phyloP scores from a whole-genome alignment of 2,329 filamentous ascomycete genomes.

The Aphanoascus verrucosus region DNA sequence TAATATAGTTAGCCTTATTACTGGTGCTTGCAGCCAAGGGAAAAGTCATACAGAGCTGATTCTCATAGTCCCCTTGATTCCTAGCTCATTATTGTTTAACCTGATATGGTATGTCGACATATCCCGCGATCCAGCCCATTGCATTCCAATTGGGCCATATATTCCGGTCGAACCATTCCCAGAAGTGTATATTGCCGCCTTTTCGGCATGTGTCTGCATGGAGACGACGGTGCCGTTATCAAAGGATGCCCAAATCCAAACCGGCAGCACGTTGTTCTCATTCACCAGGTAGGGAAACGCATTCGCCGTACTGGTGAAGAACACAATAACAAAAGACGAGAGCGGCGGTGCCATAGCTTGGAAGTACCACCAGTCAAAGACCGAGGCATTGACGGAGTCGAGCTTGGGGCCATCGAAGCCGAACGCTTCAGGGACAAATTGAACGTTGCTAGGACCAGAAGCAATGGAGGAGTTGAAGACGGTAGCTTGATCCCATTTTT shows the following conservation, averaged over 20 bases:
- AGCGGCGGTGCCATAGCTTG: conserved; percentile 26
- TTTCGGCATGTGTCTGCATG: conserved; percentile 5
- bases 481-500: background rate
- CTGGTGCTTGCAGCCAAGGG: background rate
- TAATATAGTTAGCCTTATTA: background rate
- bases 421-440: conserved; percentile 3
- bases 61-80: conserved; percentile 14
- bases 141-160: conserved; percentile 13
- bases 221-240: conserved; percentile 17
- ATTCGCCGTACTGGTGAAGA: conserved; percentile 23
- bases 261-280: conserved; percentile 17
- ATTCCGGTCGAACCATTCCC: conserved; percentile 12
- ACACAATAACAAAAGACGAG: conserved; percentile 25
- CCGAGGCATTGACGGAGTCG: conserved; percentile 21
- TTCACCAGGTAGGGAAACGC: conserved; percentile 31
- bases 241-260: conserved; percentile 23
- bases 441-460: conserved; percentile 10
- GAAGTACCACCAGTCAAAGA: conserved; percentile 36
- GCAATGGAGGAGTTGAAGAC: conserved; percentile 7
- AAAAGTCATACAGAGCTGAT: conserved; percentile 10
- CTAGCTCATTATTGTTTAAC: conserved; percentile 10
- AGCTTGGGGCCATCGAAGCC: conserved; percentile 23
- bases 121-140: conserved; percentile 15
- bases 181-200: conserved; percentile 12
- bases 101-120: conserved; percentile 14